Base-by-base conservation (phyloP, 2,329 filamentous ascomycete species). In the Aspergillus puulaauensis region DNA sequence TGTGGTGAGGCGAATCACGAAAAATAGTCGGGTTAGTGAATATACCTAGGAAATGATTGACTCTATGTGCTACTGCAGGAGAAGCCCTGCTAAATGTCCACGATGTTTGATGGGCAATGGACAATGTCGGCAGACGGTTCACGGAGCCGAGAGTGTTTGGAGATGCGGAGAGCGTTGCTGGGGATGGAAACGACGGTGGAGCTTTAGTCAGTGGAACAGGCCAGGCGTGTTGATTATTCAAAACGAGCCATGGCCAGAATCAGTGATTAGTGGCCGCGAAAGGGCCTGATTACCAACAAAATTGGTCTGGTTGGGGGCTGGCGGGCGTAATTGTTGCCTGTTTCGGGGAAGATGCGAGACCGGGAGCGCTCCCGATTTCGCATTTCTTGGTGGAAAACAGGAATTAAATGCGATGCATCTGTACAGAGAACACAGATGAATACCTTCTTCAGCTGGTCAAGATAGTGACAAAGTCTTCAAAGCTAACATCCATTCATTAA, bases 181-280 rank as follows among this genome's bases (percentile, higher is more conserved):
- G 40, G 39, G 37, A 43, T 8, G 21, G 27, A 21, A 12, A n/a
- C 23, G 7, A 24, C 11, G 27, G 23, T 52, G 49, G 50, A 43
- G 37, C 19, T 12, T 15, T 53, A 53, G 51, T 53, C 51, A 53
- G 33, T 39, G 19, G 51, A 53, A 53, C 41, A 53, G 50, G 24
- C 50, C 40, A 52, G 50, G 46, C 40, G 19, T 21, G 21, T 27
- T 48, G 45, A 5, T 35, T 35, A 9, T 37, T 37, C 5, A 15
- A 15, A 37, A 37, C 35, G 12, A 37, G 6, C 2, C 6, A 14
- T 37, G 35, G 15, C 35, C 35, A 14, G 12, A 37, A n/a, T 31
- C 27, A 31, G 27, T 31, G 27, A 31, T 31, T 37, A 37, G 15
- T 44, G 21, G 14, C 17, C n/a, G 41, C 12, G 3, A 44, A 44